These are phyloP conservation scores for Gremmenia infestans DNA, from an alignment of 2,329 filamentous ascomycete species.

Conservation along the genomic window DNA sequence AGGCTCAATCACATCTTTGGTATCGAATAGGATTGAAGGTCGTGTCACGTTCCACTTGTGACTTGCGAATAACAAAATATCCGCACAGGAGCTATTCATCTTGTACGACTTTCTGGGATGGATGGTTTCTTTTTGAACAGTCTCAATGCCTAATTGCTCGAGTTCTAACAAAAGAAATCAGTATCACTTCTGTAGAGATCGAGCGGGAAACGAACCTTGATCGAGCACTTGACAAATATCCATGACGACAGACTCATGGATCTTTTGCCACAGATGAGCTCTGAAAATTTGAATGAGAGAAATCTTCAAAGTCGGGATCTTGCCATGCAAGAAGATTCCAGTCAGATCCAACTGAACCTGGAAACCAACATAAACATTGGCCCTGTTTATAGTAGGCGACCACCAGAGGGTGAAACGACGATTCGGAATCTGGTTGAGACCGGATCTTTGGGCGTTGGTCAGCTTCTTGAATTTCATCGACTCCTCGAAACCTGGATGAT, in stretches of 20 bases:
- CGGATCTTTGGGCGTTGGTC: conserved; percentile 92
- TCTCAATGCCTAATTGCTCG: conserved; percentile 92
- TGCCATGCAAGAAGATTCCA: conserved; percentile 97
- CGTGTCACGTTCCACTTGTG: conserved; percentile 99
- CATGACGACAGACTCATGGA: conserved; percentile 98
- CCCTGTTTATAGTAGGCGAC: conserved; percentile 88
- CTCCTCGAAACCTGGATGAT: conserved; percentile 36
- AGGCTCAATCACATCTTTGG: conserved; percentile 88
- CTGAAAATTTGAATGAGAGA: conserved; percentile 98
- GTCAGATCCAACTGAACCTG: conserved; percentile 97
- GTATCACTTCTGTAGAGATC: too few relatives aligned
- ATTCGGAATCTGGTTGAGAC: conserved; percentile 97
- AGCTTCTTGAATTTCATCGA: conserved; percentile 98
- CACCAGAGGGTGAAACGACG: conserved; percentile 98
- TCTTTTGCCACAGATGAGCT: conserved; percentile 99
- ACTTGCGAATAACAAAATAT: conserved; percentile 92
- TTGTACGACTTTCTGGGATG: conserved; percentile 99
- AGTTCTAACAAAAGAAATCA: conserved; percentile 60
- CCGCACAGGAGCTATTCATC: conserved; percentile 99
- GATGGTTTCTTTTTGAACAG: conserved; percentile 97
- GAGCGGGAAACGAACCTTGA: conserved; percentile 41
- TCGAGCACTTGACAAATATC: conserved; percentile 98
- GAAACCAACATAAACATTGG: conserved; percentile 99
- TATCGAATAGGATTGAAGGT: conserved; percentile 90
- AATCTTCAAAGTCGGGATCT: conserved; percentile 97